Evolutionary conservation across 352 stramenopile species (phyloP), one percentile per base, ranked within the genome.

Genomic region (Phytophthora pinifolia): DNA sequence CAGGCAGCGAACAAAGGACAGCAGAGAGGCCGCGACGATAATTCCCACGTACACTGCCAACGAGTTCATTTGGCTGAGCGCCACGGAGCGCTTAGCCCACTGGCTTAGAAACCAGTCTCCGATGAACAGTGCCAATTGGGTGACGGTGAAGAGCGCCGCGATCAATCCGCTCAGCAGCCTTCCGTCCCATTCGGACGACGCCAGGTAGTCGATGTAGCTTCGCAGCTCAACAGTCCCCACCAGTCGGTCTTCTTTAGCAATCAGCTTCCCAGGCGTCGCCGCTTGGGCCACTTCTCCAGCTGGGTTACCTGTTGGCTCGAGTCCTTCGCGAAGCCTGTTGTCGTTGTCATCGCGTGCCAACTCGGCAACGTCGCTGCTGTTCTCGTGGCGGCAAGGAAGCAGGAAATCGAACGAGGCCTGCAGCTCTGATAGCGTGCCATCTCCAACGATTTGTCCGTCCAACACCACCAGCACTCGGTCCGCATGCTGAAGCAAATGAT

Each of bases 401-500:
- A 83, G 39, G 20, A 65, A 43, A 0, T 60, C 27, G 14, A 80
- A 73, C 7, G 44, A 54, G 2, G 25, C 65, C 22, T 79, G 67
- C 9, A 98, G 54, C 8, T 90, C 73, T 0, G 66, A 15, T 56
- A 81, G 95, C 6, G 64, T 75, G 2, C 90, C 94, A 34, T 86
- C 62, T 43, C 96, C 89, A 1, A 74, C 72, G 32, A 98, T 80
- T n/a, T 53, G 36, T 4, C 90, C 91, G 34, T 93, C 55, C 6
- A 74, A 50, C 35, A 98, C 55, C 5, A 91, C 72, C 2, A 91
- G 9, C 7, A 94, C 70, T 0, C 52, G 35, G 37, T 86, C 72
- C 6, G 70, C 69, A 22, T 75, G 85, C 33, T 77, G 51, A 18
- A 82, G 83, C 46, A 97, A 70, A 62, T 97, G 89, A 51, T 98